Percentiles rank a stretch among this genome's conserved stretches.
Conservation (phyloP, 1,284 basidiomycete genomes). For the Heterobasidion occidentale region DNA sequence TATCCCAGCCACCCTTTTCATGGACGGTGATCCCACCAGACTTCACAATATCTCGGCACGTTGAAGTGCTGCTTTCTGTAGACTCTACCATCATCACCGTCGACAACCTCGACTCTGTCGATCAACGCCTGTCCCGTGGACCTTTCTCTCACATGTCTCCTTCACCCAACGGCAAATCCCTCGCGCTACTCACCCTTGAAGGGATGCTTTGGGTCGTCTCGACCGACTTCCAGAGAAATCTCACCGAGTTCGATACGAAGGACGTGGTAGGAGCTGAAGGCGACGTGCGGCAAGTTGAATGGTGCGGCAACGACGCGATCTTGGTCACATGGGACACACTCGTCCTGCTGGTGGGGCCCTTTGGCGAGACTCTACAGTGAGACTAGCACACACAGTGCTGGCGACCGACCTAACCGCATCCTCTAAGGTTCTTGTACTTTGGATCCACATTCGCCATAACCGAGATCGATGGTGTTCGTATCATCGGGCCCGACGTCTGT, state of each 20-base stretch:
- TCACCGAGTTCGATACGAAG: slow-evolving; percentile 79
- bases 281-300: slow-evolving; percentile 66
- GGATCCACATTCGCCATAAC: slow-evolving; percentile 75
- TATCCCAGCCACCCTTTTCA: slow-evolving; percentile 70
- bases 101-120: slow-evolving; percentile 80
- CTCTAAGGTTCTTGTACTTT: slow-evolving; percentile 69
- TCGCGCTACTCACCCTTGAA: slow-evolving; percentile 74
- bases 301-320: slow-evolving; percentile 97
- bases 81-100: slow-evolving; percentile 74
- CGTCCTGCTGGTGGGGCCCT: slow-evolving; percentile 85
- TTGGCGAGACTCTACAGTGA: slow-evolving; percentile 81
- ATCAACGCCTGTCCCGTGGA: slow-evolving; percentile 84
- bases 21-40: slow-evolving; percentile 89
- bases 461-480: slow-evolving; percentile 83
- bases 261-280: slow-evolving; percentile 44
- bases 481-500: slow-evolving; percentile 73
- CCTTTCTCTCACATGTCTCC: slow-evolving; percentile 85
- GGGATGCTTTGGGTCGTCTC: slow-evolving; percentile 88
- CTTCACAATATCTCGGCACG: slow-evolving; percentile 76
- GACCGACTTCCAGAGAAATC: slow-evolving; percentile 82
- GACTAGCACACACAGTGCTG: slow-evolving; percentile 18
- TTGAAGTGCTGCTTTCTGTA: slow-evolving; percentile 78
- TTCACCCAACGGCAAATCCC: slow-evolving; percentile 90
- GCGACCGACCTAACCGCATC: not conserved
- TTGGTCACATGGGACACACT: slow-evolving; percentile 79